phyloP scores from a whole-genome alignment of 352 stramenopile species.

The Phytophthora ramorum region DNA sequence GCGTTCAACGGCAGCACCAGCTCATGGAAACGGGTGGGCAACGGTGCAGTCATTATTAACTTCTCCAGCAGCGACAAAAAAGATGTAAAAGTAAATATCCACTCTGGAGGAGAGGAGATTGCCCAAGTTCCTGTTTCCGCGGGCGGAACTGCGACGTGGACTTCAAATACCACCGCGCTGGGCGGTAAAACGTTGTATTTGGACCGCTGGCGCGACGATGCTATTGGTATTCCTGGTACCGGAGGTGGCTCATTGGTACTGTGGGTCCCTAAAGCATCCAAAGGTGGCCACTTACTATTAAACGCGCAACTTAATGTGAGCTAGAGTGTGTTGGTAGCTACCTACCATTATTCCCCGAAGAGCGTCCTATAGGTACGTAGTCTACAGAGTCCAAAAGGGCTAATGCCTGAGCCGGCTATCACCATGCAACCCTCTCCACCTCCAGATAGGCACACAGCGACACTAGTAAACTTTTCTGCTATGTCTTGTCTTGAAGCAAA shows the following conservation, averaged over 20 bases:
- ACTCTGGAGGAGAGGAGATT: slow-evolving; percentile 38
- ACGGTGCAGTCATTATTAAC: slow-evolving; percentile 19
- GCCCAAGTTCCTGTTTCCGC: slow-evolving; percentile 36
- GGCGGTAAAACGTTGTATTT: slow-evolving; percentile 69
- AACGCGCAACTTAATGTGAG: slow-evolving; percentile 49
- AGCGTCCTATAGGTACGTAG: too few relatives aligned
- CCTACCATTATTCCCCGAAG: too few relatives aligned
- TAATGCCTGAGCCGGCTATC: too few relatives aligned
- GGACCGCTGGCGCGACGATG: slow-evolving; percentile 55
- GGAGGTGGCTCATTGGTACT: slow-evolving; percentile 60
- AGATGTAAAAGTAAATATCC: slow-evolving; percentile 47
- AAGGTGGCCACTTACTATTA: slow-evolving; percentile 48
- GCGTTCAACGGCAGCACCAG: slow-evolving; percentile 48
- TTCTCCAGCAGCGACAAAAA: slow-evolving; percentile 29
- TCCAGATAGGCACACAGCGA: too few relatives aligned
- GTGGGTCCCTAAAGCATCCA: slow-evolving; percentile 47
- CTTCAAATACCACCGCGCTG: slow-evolving; percentile 27
- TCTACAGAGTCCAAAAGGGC: too few relatives aligned
- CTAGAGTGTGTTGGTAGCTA: too few relatives aligned
- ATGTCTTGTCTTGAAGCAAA: too few relatives aligned
- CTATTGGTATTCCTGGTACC: slow-evolving; percentile 56
- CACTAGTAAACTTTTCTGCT: too few relatives aligned
- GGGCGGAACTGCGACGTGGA: slow-evolving; percentile 37
- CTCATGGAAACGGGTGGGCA: slow-evolving; percentile 31
- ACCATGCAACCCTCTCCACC: too few relatives aligned